A percentile compares a stretch with the other conserved stretches of the same genome.
phyloP scores from a whole-genome alignment of 2,329 filamentous ascomycete species.

The Pyrenophora teres region DNA sequence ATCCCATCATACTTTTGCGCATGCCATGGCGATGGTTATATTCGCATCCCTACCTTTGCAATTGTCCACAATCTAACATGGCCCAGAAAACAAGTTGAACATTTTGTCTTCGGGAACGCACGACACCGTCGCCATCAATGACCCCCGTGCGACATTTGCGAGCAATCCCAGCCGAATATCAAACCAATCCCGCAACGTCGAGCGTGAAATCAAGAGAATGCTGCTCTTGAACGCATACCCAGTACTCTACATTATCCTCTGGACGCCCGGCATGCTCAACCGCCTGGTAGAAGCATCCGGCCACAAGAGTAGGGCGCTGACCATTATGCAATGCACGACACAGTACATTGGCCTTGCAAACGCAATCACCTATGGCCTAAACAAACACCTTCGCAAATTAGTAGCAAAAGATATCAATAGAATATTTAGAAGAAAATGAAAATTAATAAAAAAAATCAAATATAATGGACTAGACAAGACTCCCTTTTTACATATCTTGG shows the following conservation, averaged over 20 bases:
- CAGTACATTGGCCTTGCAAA: constrained; percentile 31
- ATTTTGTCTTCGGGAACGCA: not conserved
- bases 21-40: too few species aligned
- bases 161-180: not conserved
- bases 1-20: not conserved
- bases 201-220: constrained; percentile 34
- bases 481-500: too few species aligned
- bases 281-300: constrained; percentile 26
- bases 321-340: constrained; percentile 23
- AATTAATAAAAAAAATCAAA: too few species aligned
- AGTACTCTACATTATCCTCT: constrained; percentile 40
- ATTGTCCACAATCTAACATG: not conserved
- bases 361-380: constrained; percentile 24
- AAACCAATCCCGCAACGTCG: constrained; percentile 4
- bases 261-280: constrained; percentile 40
- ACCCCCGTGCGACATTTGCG: not conserved
- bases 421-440: not conserved
- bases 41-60: too few species aligned
- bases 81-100: too few species aligned
- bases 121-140: too few species aligned
- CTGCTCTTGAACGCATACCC: constrained; percentile 43
- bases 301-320: constrained; percentile 5
- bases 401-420: not conserved
- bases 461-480: too few species aligned
- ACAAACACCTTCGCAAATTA: constrained; percentile 17